Evolutionary conservation across 2,329 filamentous ascomycete species (phyloP).

Genomic region (Aschersonia sp.): DNA sequence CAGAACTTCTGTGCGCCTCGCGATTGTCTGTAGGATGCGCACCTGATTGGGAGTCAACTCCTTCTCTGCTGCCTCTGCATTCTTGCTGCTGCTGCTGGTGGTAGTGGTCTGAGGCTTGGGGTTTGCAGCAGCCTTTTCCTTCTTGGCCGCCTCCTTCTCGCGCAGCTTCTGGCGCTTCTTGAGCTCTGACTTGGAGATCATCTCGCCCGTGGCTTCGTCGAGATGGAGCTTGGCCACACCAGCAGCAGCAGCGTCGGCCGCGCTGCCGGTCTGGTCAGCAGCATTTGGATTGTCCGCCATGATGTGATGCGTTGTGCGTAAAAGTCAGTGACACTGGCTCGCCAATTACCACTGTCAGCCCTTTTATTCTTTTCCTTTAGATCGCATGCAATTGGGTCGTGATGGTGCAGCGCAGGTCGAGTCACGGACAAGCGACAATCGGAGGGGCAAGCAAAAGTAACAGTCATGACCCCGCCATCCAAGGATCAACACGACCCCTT

Average conservation of each 20-base stretch:
- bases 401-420: too few relatives aligned
- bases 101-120: conserved; percentile 43
- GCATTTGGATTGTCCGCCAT: conserved; percentile 19
- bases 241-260: conserved; percentile 36
- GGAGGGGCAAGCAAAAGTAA: too few relatives aligned
- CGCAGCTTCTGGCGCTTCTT: conserved; percentile 94
- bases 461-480: too few relatives aligned
- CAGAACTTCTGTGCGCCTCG: too few relatives aligned
- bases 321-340: too few relatives aligned
- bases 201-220: conserved; percentile 89
- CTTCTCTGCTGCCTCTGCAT: conserved; percentile 49
- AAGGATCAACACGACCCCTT: too few relatives aligned
- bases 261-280: conserved; percentile 18
- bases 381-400: too few relatives aligned
- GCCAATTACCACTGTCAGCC: too few relatives aligned
- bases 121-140: conserved; percentile 65
- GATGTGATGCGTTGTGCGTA: background rate
- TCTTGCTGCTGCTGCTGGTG: conserved; percentile 13
- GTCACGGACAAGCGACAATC: too few relatives aligned
- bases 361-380: background rate
- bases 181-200: conserved; percentile 68
- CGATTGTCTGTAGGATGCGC: conserved; percentile 1
- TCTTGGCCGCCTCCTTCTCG: conserved; percentile 77
- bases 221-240: conserved; percentile 58
- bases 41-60: conserved; percentile 41